A percentile compares a stretch with the other conserved stretches of the same genome.
These are phyloP conservation scores for Suillus americanus DNA, from an alignment of 768 basidiomycete species.

Conservation along the genomic window DNA sequence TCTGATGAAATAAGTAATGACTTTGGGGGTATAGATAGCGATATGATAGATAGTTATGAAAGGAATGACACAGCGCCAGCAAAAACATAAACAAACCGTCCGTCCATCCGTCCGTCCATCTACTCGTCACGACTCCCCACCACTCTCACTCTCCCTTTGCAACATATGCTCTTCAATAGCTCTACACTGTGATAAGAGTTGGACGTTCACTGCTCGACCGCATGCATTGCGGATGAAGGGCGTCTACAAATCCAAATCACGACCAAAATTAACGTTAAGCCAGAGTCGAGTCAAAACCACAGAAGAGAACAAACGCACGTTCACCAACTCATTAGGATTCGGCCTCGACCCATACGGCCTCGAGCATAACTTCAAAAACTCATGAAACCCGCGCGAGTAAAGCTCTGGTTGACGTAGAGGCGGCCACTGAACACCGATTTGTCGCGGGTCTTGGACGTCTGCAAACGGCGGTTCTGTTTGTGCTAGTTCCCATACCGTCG, in stretches of 20 bases:
- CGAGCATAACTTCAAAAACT: constrained; percentile 69
- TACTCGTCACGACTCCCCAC: not conserved
- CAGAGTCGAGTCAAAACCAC: not conserved
- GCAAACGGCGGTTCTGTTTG: constrained; percentile 75
- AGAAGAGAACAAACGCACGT: constrained; percentile 40
- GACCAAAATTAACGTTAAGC: too few relatives aligned
- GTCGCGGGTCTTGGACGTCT: constrained; percentile 44
- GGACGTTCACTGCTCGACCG: constrained; percentile 64
- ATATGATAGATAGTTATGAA: constrained; percentile 2
- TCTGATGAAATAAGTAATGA: not conserved
- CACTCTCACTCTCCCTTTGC: constrained; percentile 12
- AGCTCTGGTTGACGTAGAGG: constrained; percentile 54
- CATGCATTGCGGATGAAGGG: constrained; percentile 68
- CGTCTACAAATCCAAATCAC: constrained; percentile 39
- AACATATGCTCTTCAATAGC: constrained; percentile 53
- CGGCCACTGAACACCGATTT: constrained; percentile 64
- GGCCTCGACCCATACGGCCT: constrained; percentile 57
- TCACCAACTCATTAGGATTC: constrained; percentile 52
- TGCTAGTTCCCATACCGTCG: constrained; percentile 82
- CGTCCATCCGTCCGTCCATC: not conserved
- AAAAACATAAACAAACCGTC: not conserved
- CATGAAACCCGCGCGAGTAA: constrained; percentile 69
- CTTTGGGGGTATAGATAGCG: constrained; percentile 2
- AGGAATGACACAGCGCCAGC: not conserved
- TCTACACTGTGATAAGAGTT: constrained; percentile 66